Percentiles rank a stretch among this genome's conserved stretches.
Conservation (phyloP, 352 stramenopile genomes). For the Lagenidium sp. region DNA sequence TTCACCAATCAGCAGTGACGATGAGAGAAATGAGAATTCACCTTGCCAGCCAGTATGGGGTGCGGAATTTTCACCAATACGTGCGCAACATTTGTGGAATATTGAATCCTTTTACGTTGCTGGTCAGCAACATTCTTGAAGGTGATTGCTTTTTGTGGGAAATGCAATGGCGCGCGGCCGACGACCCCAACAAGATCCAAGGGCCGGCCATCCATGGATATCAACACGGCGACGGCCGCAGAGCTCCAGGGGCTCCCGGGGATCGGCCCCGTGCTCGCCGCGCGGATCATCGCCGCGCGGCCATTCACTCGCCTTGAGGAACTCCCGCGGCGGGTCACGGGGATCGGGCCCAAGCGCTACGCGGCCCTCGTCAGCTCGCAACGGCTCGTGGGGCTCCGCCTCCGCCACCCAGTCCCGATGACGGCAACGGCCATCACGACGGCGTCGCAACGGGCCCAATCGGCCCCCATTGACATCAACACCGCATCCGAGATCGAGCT, state of each 20-base stretch:
- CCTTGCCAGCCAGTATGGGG: too few species aligned
- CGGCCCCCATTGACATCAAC: conserved; percentile 33
- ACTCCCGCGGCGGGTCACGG: conserved; percentile 28
- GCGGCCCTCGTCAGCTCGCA: conserved; percentile 1
- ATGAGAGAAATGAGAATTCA: too few species aligned
- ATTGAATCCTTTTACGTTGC: too few species aligned
- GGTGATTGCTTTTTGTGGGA: too few species aligned
- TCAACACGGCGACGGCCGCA: conserved; percentile 20
- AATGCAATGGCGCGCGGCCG: too few species aligned
- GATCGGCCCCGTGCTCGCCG: conserved; percentile 26
- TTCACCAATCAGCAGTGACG: too few species aligned
- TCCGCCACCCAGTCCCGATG: not conserved
- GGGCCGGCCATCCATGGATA: too few species aligned
- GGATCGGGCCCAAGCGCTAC: conserved; percentile 26
- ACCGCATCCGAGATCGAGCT: conserved; percentile 26
- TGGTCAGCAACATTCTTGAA: too few species aligned
- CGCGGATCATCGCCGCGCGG: conserved; percentile 29
- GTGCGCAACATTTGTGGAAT: too few species aligned
- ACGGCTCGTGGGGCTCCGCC: conserved; percentile 4
- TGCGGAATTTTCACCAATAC: too few species aligned
- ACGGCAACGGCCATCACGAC: too few species aligned
- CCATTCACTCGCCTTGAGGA: conserved; percentile 30
- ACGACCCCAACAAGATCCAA: not conserved
- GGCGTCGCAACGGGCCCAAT: not conserved
- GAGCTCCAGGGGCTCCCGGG: conserved; percentile 32